Evolutionary conservation across 352 stramenopile genomes (phyloP), one percentile per base, ranked within the genome.

Genomic region (Phytophthora brassicae): DNA sequence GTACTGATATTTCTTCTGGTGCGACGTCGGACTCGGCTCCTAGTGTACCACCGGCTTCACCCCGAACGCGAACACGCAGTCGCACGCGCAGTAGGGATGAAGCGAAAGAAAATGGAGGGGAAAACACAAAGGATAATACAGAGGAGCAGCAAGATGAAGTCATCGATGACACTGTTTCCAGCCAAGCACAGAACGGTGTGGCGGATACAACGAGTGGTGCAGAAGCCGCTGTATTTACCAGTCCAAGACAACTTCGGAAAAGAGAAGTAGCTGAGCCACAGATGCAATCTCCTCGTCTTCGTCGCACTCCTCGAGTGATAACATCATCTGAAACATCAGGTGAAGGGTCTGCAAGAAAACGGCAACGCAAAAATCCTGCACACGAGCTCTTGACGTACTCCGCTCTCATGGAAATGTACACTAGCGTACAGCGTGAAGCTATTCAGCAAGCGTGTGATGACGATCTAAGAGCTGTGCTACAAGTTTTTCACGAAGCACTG

Each of bases 401-500:
- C 11, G 71, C 62, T 14, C 67, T 92, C 6, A 63, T 92, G 39
- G 57, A 74, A 2, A 74, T 65, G 11, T 75, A 93, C 28, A 86
- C 81, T 4, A 64, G 26, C 3, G 45, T 72, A 16, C 71, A 95
- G 50, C 77, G 82, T 19, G 66, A 91, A 23, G 16, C 75, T 31
- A 81, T 92, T 17, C 56, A 80, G n/a, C 61, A 64, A n/a, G 68
- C 76, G 22, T 87, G 74, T 42, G 59, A 73, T 4, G 85, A 92
- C 8, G 82, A 94, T 42, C 55, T 91, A 35, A 56, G 49, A 14
- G 49, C 60, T 2, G 70, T 94, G 22, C 68, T 94, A 35, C 70
- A 75, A 20, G 66, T 89, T 52, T 91, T 94, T 44, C 85, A 94
- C 51, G 79, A 90, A 24, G 79, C 81, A 3, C 63, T 94, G 16